phyloP scores from a whole-genome alignment of 495 filamentous ascomycete genomes.

The Aeminium ludgeri region DNA sequence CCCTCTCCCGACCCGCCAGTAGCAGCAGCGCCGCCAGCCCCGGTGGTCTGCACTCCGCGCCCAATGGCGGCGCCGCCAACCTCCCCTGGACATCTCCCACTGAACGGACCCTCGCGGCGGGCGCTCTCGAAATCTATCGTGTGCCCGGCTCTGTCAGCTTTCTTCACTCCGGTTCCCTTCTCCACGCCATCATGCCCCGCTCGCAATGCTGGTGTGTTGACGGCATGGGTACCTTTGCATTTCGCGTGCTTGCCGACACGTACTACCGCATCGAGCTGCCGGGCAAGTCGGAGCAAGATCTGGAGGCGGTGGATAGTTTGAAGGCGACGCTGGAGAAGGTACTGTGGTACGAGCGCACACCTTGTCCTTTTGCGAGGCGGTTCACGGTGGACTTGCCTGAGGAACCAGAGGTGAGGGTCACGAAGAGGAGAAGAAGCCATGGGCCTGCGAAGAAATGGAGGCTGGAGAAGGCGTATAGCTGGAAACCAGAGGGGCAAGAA shows the following conservation, averaged over 20 bases:
- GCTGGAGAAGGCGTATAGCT: constrained; percentile 38
- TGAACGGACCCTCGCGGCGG: constrained; percentile 67
- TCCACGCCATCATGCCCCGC: constrained; percentile 71
- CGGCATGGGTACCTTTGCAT: constrained; percentile 61
- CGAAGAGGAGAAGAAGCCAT: constrained; percentile 23
- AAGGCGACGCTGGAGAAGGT: constrained; percentile 52
- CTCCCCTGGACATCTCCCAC: constrained; percentile 58
- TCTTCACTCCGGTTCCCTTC: constrained; percentile 60
- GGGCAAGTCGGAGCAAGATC: constrained; percentile 40
- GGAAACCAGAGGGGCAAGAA: constrained; percentile 20
- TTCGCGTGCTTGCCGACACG: constrained; percentile 59
- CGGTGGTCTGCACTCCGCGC: constrained; percentile 14
- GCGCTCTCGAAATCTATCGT: constrained; percentile 62
- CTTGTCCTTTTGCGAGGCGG: constrained; percentile 64
- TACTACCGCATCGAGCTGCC: constrained; percentile 86
- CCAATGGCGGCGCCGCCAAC: constrained; percentile 26
- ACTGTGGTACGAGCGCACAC: constrained; percentile 70
- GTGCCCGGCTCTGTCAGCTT: constrained; percentile 70
- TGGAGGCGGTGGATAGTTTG: constrained; percentile 40
- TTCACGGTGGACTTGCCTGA: constrained; percentile 65
- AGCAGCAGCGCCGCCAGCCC: constrained; percentile 16
- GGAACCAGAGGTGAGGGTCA: constrained; percentile 47
- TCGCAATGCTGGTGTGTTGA: constrained; percentile 89
- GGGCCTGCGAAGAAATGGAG: constrained; percentile 17
- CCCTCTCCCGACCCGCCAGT: constrained; percentile 6